Evolutionary conservation across 306 rosid species (phyloP).

Genomic region (Rosa lucieae): DNA sequence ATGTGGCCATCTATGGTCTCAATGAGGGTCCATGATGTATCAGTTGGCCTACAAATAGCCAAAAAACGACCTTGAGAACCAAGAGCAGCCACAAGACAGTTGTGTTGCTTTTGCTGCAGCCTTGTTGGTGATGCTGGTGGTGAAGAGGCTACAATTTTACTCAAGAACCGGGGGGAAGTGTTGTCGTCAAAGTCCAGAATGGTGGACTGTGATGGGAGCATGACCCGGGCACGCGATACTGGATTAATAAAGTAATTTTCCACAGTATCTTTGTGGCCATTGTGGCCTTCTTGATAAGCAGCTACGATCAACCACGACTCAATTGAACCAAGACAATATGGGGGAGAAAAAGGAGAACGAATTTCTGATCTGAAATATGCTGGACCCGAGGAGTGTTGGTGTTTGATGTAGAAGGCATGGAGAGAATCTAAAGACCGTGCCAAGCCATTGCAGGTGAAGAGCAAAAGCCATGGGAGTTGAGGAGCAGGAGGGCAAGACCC

Average conservation of each 20-base stretch:
- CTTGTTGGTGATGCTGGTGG: neutral
- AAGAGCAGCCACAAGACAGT: neutral
- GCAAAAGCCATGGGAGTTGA: neutral
- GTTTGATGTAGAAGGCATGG: neutral
- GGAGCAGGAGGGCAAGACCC: neutral
- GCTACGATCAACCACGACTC: neutral
- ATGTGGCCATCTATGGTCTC: too few species aligned
- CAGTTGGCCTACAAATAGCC: neutral
- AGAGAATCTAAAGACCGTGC: neutral
- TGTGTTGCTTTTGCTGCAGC: neutral
- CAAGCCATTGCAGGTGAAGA: neutral
- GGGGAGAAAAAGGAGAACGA: neutral
- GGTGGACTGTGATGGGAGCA: neutral
- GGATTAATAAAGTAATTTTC: too few species aligned
- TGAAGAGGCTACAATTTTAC: neutral
- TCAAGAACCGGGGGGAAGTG: too few species aligned
- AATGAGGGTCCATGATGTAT: neutral
- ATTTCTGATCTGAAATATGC: neutral
- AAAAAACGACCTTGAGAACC: too few species aligned
- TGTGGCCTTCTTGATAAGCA: fast-evolving
- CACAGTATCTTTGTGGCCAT: too few species aligned
- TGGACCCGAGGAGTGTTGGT: neutral
- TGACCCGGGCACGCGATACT: neutral
- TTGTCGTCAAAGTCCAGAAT: too few species aligned
- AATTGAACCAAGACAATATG: neutral